phyloP scores from a whole-genome alignment of 345 rosid genomes.

The Lumnitzera racemosa region DNA sequence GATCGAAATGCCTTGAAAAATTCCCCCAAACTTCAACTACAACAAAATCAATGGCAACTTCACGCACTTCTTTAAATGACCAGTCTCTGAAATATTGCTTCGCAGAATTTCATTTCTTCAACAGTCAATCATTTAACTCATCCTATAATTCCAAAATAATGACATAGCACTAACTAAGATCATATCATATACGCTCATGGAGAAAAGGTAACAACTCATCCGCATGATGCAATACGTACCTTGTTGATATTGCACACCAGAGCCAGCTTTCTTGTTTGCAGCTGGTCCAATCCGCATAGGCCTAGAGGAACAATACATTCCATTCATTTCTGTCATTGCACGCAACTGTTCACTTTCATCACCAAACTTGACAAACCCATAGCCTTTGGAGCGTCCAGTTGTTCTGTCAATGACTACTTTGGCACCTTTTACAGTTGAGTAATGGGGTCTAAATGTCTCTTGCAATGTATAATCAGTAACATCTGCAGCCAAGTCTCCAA shows the following conservation, averaged over 20 bases:
- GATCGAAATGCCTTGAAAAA: conserved; percentile 49
- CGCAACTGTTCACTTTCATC: conserved; percentile 79
- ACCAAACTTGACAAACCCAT: conserved; percentile 88
- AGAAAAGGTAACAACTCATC: not conserved
- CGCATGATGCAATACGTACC: conserved; percentile 34
- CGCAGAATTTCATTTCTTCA: no score
- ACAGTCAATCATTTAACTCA: no score
- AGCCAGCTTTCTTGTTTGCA: conserved; percentile 65
- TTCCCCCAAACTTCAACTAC: conserved; percentile 9
- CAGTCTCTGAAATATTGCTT: no score
- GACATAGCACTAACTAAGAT: no score
- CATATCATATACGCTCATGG: no score
- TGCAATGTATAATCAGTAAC: conserved; percentile 68
- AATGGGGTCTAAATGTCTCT: conserved; percentile 61
- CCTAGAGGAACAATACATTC: conserved; percentile 71
- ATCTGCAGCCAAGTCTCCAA: conserved; percentile 93
- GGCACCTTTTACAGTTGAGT: conserved; percentile 77
- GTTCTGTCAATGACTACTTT: conserved; percentile 86
- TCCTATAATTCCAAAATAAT: no score
- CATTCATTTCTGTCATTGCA: conserved; percentile 96
- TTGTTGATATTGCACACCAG: conserved; percentile 54
- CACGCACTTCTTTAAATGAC: no score
- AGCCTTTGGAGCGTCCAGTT: conserved; percentile 97
- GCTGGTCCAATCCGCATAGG: conserved; percentile 96
- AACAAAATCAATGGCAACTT: no score